Base-by-base conservation (phyloP, 345 rosid species). In the Durio zibethinus region DNA sequence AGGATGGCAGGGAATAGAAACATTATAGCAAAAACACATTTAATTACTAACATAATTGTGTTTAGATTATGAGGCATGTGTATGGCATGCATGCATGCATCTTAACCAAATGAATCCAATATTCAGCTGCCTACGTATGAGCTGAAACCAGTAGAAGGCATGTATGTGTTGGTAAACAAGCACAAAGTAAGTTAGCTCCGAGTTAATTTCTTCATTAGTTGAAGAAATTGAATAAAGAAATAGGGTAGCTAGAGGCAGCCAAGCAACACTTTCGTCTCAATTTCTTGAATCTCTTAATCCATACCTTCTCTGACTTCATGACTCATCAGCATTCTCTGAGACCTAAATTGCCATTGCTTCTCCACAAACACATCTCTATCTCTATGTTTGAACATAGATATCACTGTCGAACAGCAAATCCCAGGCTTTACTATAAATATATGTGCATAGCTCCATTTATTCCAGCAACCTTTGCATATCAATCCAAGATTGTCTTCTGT, bases 351-450 rank as follows among this genome's bases (percentile, higher is more conserved):
- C 57, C 79, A 29, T 67, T 73, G 66, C 67, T 73, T 73, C 65
- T 54, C 8, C 68, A 21, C 25, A 40, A 35, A 45, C 15, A 16
- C 33, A 18, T 38, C 23, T 20, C 31, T 70, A 11, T 29, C 36
- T 38, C 29, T 62, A 8, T 72, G n/a, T 63, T 29, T 27, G 40
- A 0, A 48, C 40, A 31, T 38, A 1, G 35, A 25, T 64, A 21
- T 73, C 54, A 16, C 18, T 63, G 42, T n/a, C 47, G 29, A 76
- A 79, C 40, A 14, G 35, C 40, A 43, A 73, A 64, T 2, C 10
- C 33, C 23, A 31, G 7, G 18, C 66, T 76, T 54, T 63, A n/a
- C 77, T 77, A 67, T 77, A 53, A 57, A 36, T 82, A 73, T 72
- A 21, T 36, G 21, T 2, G 0, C 53, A 31, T 10, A 69, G 4